Conservation (phyloP, 2,329 filamentous ascomycete genomes). For the Verticillium tricorpus region DNA sequence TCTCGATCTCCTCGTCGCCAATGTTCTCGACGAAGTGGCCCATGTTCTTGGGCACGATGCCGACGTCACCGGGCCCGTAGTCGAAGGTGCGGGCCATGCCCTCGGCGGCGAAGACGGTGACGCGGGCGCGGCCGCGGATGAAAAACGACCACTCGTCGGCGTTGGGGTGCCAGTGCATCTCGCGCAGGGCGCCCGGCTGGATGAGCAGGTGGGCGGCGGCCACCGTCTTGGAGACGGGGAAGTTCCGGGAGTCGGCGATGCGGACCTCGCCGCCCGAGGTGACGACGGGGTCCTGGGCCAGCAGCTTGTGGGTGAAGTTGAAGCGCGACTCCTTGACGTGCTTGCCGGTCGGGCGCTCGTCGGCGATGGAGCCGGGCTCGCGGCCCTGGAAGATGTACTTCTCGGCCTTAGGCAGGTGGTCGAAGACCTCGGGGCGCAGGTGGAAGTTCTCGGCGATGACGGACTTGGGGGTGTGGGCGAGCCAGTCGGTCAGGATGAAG, state of each 20-base stretch:
- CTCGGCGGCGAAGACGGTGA: conserved; percentile 70
- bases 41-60: conserved; percentile 72
- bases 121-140: conserved; percentile 64
- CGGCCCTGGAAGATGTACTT: conserved; percentile 77
- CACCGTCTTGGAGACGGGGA: conserved; percentile 67
- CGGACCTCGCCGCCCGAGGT: conserved; percentile 67
- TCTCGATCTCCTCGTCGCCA: conserved; percentile 69
- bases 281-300: conserved; percentile 61
- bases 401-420: conserved; percentile 59
- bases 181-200: conserved; percentile 65
- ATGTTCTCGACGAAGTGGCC: conserved; percentile 81
- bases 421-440: conserved; percentile 65
- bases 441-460: conserved; percentile 74
- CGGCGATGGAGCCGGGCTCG: conserved; percentile 57
- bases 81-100: conserved; percentile 70
- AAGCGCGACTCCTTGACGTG: conserved; percentile 62
- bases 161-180: conserved; percentile 80
- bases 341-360: conserved; percentile 58
- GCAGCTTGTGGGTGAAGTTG: conserved; percentile 68
- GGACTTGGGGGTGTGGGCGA: conserved; percentile 67
- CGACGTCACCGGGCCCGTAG: conserved; percentile 70
- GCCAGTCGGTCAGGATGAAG: conserved; percentile 70
- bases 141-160: conserved; percentile 82
- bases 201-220: conserved; percentile 70
- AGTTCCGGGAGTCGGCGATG: conserved; percentile 72